Evolutionary conservation across 1,284 basidiomycete genomes (phyloP).

Genomic region (Puccinia triticina): DNA sequence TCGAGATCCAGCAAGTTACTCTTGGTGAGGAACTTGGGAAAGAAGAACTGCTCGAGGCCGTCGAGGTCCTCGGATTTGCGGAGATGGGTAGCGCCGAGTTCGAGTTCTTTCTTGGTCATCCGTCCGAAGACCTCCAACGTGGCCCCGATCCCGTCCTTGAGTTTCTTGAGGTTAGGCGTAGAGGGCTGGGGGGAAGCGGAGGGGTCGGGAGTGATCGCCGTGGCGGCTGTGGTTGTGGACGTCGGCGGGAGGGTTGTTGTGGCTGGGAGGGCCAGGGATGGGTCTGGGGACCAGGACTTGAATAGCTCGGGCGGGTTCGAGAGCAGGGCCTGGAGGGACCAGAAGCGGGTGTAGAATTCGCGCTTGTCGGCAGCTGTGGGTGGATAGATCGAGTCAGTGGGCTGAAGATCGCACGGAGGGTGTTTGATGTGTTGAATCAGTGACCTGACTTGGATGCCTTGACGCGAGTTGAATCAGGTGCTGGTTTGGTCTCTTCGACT

Average conservation of each 20-base stretch:
- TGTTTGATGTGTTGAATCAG: not conserved
- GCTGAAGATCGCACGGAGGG: too few species aligned
- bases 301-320: slow-evolving; percentile 57
- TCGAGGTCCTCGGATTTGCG: slow-evolving; percentile 68
- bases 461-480: slow-evolving; percentile 33
- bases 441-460: slow-evolving; percentile 43
- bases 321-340: slow-evolving; percentile 70
- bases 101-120: slow-evolving; percentile 74
- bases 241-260: slow-evolving; percentile 35
- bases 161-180: slow-evolving; percentile 63
- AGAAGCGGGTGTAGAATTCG: slow-evolving; percentile 80
- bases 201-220: slow-evolving; percentile 60
- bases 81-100: slow-evolving; percentile 64
- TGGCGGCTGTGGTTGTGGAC: slow-evolving; percentile 38
- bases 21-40: slow-evolving; percentile 85
- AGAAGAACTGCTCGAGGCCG: slow-evolving; percentile 74
- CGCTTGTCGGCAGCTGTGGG: slow-evolving; percentile 58
- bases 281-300: slow-evolving; percentile 46
- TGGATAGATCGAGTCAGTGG: too few species aligned
- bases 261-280: slow-evolving; percentile 40
- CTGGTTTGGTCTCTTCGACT: slow-evolving; percentile 59
- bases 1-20: slow-evolving; percentile 82
- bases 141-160: slow-evolving; percentile 71
- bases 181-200: slow-evolving; percentile 65
- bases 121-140: slow-evolving; percentile 77